phyloP scores from a whole-genome alignment of 2,329 filamentous ascomycete genomes.

The Colletotrichum horii region DNA sequence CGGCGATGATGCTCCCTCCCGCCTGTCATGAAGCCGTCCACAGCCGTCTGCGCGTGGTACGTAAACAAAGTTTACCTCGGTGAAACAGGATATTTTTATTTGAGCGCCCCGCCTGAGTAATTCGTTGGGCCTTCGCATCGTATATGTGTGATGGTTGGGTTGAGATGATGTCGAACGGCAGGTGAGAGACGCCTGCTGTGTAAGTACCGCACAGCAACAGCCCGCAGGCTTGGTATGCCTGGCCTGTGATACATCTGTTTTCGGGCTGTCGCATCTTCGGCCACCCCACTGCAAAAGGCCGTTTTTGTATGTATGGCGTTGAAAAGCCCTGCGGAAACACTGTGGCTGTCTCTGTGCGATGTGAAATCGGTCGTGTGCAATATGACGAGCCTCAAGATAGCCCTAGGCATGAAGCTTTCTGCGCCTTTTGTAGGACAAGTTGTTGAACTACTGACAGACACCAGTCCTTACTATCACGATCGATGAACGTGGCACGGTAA shows the following conservation, averaged over 20 bases:
- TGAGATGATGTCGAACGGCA: neutral
- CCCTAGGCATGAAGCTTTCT: neutral
- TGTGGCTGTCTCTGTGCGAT: neutral
- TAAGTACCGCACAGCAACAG: neutral
- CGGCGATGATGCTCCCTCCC: neutral
- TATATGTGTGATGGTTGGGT: neutral
- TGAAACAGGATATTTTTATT: neutral
- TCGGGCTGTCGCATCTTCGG: neutral
- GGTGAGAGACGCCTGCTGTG: neutral
- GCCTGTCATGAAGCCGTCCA: neutral
- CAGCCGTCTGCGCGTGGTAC: neutral
- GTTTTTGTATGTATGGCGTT: neutral
- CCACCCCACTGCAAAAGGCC: neutral
- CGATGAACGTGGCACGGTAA: neutral
- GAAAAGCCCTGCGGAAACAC: neutral
- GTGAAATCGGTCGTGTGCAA: neutral
- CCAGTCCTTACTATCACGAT: neutral
- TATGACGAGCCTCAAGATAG: neutral
- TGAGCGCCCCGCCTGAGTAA: neutral
- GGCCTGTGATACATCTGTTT: neutral
- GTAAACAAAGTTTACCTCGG: neutral
- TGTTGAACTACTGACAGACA: neutral
- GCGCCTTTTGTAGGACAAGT: neutral
- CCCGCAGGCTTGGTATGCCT: neutral
- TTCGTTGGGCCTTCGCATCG: neutral